Evolutionary conservation across 768 basidiomycete genomes (phyloP).

Genomic region (Coprinopsis marcescibilis): DNA sequence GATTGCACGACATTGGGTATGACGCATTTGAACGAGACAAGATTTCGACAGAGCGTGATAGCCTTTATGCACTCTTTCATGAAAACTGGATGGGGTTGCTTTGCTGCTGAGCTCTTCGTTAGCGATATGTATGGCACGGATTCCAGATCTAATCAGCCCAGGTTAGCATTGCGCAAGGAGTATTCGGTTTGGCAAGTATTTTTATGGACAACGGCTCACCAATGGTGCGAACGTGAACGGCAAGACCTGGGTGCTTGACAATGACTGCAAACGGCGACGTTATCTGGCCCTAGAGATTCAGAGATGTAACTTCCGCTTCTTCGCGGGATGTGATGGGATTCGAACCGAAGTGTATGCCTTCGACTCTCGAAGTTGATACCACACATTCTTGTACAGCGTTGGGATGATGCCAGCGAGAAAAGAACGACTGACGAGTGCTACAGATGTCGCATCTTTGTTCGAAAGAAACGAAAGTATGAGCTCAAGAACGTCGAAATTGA

Average conservation of each 20-base stretch:
- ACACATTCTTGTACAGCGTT: conserved; percentile 51
- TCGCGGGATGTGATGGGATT: conserved; percentile 6
- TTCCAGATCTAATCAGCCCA: conserved; percentile 8
- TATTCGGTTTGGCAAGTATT: not conserved
- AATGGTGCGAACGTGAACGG: conserved; percentile 14
- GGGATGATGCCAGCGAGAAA: conserved; percentile 64
- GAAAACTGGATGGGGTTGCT: conserved; percentile 37
- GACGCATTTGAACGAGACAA: conserved; percentile 54
- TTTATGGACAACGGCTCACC: conserved; percentile 6
- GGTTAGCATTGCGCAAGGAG: not conserved
- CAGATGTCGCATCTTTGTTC: conserved; percentile 51
- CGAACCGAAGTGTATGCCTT: conserved; percentile 52
- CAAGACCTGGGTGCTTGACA: conserved; percentile 29
- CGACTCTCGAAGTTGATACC: conserved; percentile 48
- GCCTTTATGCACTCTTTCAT: conserved; percentile 46
- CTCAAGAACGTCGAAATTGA: conserved; percentile 70
- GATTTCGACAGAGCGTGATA: conserved; percentile 43
- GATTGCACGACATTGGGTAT: conserved; percentile 38
- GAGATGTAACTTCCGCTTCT: conserved; percentile 3
- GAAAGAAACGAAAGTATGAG: conserved; percentile 53
- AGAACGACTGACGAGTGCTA: conserved; percentile 58
- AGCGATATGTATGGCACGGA: conserved; percentile 8
- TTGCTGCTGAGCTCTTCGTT: conserved; percentile 1
- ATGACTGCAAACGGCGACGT: conserved; percentile 60
- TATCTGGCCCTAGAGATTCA: conserved; percentile 24